A percentile compares a stretch with the other conserved stretches of the same genome.
Evolutionary conservation across 768 basidiomycete genomes (phyloP).

Genomic region (Rhizopogon roseolus): DNA sequence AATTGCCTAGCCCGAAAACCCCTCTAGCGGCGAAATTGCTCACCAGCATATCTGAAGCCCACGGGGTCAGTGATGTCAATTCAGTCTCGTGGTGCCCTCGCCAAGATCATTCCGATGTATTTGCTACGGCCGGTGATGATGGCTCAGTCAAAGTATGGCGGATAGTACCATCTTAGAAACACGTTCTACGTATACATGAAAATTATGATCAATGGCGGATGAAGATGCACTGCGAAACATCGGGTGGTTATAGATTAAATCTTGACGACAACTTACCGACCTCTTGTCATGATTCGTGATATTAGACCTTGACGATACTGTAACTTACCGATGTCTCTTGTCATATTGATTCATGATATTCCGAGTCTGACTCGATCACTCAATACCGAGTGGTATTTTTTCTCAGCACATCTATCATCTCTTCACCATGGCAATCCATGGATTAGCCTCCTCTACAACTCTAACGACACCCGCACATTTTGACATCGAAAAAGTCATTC

Average conservation of each 20-base stretch:
- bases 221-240: neutral
- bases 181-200: no score
- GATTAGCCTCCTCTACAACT: conserved; percentile 40
- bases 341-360: no score
- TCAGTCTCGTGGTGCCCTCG: conserved; percentile 79
- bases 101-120: conserved; percentile 53
- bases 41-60: conserved; percentile 56
- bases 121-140: conserved; percentile 88
- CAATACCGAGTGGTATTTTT: neutral
- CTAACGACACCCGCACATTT: conserved; percentile 73
- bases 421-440: conserved; percentile 60
- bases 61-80: conserved; percentile 85
- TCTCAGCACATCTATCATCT: neutral
- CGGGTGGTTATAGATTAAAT: neutral
- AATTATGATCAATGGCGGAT: no score
- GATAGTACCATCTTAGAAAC: conserved; percentile 15
- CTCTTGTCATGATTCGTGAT: no score
- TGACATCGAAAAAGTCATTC: conserved; percentile 74
- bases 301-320: no score
- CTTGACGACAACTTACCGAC: no score
- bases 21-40: conserved; percentile 43
- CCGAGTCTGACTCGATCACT: neutral
- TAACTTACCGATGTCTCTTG: no score
- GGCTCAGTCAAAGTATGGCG: conserved; percentile 80
- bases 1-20: conserved; percentile 3